phyloP scores from a whole-genome alignment of 129 eudicot genomes.

The Helianthus annuus region DNA sequence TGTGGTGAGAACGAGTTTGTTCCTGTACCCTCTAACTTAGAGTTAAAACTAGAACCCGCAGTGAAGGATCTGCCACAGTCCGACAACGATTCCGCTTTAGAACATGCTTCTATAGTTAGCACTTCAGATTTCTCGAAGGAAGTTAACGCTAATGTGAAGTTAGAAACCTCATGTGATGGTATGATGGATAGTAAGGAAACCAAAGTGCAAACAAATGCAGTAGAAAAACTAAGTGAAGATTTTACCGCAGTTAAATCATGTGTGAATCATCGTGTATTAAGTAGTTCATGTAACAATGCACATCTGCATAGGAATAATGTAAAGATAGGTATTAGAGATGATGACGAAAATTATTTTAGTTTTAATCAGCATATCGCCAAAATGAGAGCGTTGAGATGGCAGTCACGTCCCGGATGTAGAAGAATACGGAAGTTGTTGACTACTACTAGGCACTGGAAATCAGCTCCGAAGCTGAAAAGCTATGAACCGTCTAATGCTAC shows the following conservation, averaged over 20 bases:
- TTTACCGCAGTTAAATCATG: constrained; percentile 32
- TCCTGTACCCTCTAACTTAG: constrained; percentile 46
- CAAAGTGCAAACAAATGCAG: constrained; percentile 36
- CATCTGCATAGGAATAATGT: constrained; percentile 70
- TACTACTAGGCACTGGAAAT: constrained; percentile 71
- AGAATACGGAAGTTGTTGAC: constrained; percentile 69
- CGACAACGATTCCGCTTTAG: constrained; percentile 48
- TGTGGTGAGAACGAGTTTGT: constrained; percentile 61
- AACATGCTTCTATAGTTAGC: constrained; percentile 45
- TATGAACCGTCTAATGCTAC: constrained; percentile 45
- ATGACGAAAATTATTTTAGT: constrained; percentile 78
- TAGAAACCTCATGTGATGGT: constrained; percentile 35
- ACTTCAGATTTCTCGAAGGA: constrained; percentile 47
- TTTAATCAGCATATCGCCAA: constrained; percentile 55
- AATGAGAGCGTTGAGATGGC: constrained; percentile 62
- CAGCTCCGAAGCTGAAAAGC: constrained; percentile 71
- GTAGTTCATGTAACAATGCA: constrained; percentile 63
- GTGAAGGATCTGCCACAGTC: constrained; percentile 40
- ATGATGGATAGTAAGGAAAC: constrained; percentile 37
- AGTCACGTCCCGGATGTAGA: constrained; percentile 59
- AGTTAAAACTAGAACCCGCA: constrained; percentile 33
- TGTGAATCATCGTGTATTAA: constrained; percentile 50
- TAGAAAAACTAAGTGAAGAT: constrained; percentile 41
- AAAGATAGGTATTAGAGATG: constrained; percentile 80
- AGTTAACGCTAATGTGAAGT: constrained; percentile 40